Evolutionary conservation across 345 rosid genomes (phyloP), one percentile per base, ranked within the genome.

Genomic region (Excoecaria agallocha): DNA sequence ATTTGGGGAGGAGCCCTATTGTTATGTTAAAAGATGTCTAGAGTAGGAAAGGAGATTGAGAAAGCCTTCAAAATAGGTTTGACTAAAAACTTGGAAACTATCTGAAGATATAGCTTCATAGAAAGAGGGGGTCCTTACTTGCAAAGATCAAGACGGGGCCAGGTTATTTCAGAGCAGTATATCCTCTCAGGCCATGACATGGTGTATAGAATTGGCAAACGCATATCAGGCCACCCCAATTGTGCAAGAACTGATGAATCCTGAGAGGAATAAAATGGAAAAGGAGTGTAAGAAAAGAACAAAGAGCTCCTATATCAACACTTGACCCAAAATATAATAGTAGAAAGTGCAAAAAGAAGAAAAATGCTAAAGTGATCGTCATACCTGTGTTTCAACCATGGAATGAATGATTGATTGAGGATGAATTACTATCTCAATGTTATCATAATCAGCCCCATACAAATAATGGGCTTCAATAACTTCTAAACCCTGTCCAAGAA

Each of bases 71-170:
- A 39, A 43, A 61, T 1, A 22, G 7, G 22, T 50, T 20, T 0
- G 45, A 43, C 39, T 65, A 54, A 24, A 46, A 43, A 63, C 22
- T 7, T 39, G 11, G 45, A 66, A 39, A 37, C 52, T 17, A 11
- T 13, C 25, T 49, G 69, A 68, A 76, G 62, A 19, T 43, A 51
- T 49, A 54, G 11, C 52, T 48, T 69, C 69, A 68, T 51, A 50
- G 56, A 76, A 68, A 43, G 38, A 69, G 72, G 12, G 25, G 41
- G 7, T 73, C 57, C 15, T 91, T 85, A 91, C 99, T 91, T 90
- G 97, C 96, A 89, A 82, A 95, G 93, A 79, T 95, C 98, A 45
- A 93, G 98, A 63, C 94, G 94, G 61, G 98, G 98, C 99, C 98
- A 95, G 24, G 94, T 90, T 66, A 84, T 67, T 90, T 93, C 99